A percentile compares a stretch with the other conserved stretches of the same genome.
phyloP scores from a whole-genome alignment of 2,329 filamentous ascomycete species.

The Lasiodiplodia sp. region DNA sequence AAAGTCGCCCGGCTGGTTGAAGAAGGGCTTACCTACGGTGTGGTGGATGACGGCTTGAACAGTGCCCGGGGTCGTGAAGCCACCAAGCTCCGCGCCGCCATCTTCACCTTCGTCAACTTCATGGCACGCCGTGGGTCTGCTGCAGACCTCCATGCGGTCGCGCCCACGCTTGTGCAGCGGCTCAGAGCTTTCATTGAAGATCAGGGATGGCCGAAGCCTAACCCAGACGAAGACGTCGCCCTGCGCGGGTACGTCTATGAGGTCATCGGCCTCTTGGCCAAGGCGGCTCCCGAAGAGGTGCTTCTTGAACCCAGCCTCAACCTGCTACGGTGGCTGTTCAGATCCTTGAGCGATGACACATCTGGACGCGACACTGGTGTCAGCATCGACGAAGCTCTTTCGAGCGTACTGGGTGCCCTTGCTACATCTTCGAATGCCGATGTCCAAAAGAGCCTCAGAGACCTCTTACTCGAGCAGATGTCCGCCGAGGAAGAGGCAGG shows the following conservation, averaged over 20 bases:
- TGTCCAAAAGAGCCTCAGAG: slow-evolving; percentile 48
- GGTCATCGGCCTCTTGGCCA: slow-evolving; percentile 82
- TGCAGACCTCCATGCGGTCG: slow-evolving; percentile 69
- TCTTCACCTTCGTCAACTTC: slow-evolving; percentile 89
- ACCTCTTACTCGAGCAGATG: slow-evolving; percentile 44
- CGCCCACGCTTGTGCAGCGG: slow-evolving; percentile 70
- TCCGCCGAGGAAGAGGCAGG: slow-evolving; percentile 36
- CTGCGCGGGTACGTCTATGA: slow-evolving; percentile 87
- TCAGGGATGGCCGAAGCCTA: slow-evolving; percentile 81
- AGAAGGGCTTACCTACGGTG: slow-evolving; percentile 46
- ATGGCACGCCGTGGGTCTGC: slow-evolving; percentile 75
- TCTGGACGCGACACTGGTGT: slow-evolving; percentile 77
- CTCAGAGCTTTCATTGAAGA: slow-evolving; percentile 76
- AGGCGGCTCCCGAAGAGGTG: slow-evolving; percentile 67
- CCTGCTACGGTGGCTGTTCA: slow-evolving; percentile 79
- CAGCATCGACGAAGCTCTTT: slow-evolving; percentile 88
- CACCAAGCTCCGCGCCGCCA: slow-evolving; percentile 78
- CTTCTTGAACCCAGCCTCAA: slow-evolving; percentile 60
- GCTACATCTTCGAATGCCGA: slow-evolving; percentile 52
- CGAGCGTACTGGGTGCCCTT: slow-evolving; percentile 71
- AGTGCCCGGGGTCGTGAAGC: slow-evolving; percentile 70
- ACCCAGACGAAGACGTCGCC: slow-evolving; percentile 62
- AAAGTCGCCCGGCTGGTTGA: slow-evolving; percentile 74
- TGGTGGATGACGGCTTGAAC: slow-evolving; percentile 38
- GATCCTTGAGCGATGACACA: slow-evolving; percentile 80